Base-by-base conservation (phyloP, 164 flowering plant genomes). In the Macadamia tetraphylla region DNA sequence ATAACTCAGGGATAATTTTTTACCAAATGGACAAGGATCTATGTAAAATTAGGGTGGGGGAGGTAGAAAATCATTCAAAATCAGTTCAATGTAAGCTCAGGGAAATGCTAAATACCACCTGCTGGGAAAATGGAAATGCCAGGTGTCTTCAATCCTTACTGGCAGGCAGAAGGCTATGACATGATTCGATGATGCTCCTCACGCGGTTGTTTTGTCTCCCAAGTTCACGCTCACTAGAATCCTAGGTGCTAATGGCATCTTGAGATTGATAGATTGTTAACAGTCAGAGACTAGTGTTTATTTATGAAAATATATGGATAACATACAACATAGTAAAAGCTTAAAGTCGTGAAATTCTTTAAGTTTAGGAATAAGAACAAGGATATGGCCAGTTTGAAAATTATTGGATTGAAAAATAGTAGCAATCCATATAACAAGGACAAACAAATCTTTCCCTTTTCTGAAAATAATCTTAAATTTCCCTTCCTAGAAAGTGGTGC, bases 11-110 rank as follows among this genome's bases (percentile, higher is more conserved):
- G 94, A 88, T 72, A 85, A 79, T 60, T 63, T 92, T 76, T 96
- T 95, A 71, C 98, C 96, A 29, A 84, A 90, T 80, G 98, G 97
- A 60, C 86, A 85, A 79, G 86, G 70, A 23, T 23, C 23, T 23
- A 23, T 23, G 23, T 23, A 23, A 23, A 23, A 23, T 23, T 23
- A 23, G 0, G 23, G 23, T 23, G 23, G 23, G 23, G 23, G 23
- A 23, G 23, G 23, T 23, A 23, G 23, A 23, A 23, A 23, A 23
- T 23, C 23, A 23, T 23, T 23, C 23, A 23, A 23, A 23, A 23
- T 23, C 23, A 23, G 23, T 23, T 23, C 23, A 23, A 23, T 23
- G 23, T 23, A 23, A 23, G 23, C 23, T 23, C 23, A 23, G 23
- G 23, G 23, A 23, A 23, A 23, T 23, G 23, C 23, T 23, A 23